Conservation (phyloP, 1,284 basidiomycete species). For the Phylloboletellus chloephorus region DNA sequence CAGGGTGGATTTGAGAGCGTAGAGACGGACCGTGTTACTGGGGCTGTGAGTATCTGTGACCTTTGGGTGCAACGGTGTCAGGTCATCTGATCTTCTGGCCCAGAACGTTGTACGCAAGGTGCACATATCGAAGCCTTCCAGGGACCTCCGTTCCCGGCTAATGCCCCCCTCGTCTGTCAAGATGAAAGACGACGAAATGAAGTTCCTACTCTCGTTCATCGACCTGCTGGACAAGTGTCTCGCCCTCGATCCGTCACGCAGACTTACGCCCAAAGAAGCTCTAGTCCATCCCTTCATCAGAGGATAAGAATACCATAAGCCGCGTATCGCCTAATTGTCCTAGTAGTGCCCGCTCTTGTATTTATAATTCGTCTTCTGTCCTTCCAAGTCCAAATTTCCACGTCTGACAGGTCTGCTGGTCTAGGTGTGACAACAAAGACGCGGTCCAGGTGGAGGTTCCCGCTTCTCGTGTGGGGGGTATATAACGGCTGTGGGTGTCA, state of each 20-base stretch:
- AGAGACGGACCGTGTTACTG: conserved; percentile 80
- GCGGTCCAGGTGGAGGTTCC: background rate
- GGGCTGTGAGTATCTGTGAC: conserved; percentile 53
- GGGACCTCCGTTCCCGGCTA: conserved; percentile 78
- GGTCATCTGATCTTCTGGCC: conserved; percentile 19
- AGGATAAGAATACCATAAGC: conserved; percentile 38
- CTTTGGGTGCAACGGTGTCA: conserved; percentile 5
- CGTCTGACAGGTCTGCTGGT: conserved; percentile 14
- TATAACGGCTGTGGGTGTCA: conserved; percentile 6
- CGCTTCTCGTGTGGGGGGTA: background rate
- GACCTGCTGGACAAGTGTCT: conserved; percentile 92
- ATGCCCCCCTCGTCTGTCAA: conserved; percentile 76
- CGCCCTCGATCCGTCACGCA: conserved; percentile 80
- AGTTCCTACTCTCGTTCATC: conserved; percentile 78
- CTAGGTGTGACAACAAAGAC: conserved; percentile 6
- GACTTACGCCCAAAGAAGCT: conserved; percentile 86
- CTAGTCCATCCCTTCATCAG: conserved; percentile 84
- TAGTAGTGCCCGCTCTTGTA: conserved; percentile 24
- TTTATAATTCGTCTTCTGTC: conserved; percentile 21
- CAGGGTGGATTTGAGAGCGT: conserved; percentile 76
- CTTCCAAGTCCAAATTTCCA: conserved; percentile 4
- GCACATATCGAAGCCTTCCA: conserved; percentile 76
- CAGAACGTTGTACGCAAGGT: conserved; percentile 81
- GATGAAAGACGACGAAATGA: conserved; percentile 85
- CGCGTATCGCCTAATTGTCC: conserved; percentile 12